A percentile compares a stretch with the other conserved stretches of the same genome.
These are phyloP conservation scores for Heritiera fomes DNA, from an alignment of 345 rosid genomes.

Conservation along the genomic window DNA sequence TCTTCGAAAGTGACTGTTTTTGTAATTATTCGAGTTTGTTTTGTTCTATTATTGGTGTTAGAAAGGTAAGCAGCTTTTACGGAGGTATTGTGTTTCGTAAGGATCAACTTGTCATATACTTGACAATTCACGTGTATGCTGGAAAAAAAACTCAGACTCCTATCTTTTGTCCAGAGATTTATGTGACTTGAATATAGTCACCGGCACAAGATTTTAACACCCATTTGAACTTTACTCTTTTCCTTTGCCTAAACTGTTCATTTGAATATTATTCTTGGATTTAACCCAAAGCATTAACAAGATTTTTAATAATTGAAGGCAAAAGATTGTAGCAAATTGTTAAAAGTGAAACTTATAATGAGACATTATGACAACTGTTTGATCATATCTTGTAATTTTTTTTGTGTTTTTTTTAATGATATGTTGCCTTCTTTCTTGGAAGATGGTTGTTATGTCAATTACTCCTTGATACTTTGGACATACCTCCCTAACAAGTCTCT, in stretches of 20 bases:
- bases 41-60: not conserved
- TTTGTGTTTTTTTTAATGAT: not conserved
- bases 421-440: not conserved
- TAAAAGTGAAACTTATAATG: not conserved
- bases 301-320: not conserved
- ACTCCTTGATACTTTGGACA: not conserved
- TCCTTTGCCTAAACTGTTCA: not conserved
- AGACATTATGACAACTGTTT: not conserved
- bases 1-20: not conserved
- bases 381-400: not conserved
- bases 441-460: slow-evolving; percentile 5
- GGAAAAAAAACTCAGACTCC: not conserved
- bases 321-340: not conserved
- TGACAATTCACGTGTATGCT: not conserved
- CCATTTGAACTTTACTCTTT: not conserved
- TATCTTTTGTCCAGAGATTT: not conserved
- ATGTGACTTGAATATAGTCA: not conserved
- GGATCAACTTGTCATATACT: not conserved
- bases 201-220: not conserved
- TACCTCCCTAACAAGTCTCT: not conserved
- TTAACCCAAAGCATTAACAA: not conserved
- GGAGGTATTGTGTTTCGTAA: not conserved
- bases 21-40: not conserved
- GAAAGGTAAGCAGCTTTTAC: not conserved
- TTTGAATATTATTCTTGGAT: not conserved